A percentile compares a stretch with the other conserved stretches of the same genome.
Evolutionary conservation across 1,139 yeast genomes (phyloP).

Genomic region (Magnusiomyces ingens): DNA sequence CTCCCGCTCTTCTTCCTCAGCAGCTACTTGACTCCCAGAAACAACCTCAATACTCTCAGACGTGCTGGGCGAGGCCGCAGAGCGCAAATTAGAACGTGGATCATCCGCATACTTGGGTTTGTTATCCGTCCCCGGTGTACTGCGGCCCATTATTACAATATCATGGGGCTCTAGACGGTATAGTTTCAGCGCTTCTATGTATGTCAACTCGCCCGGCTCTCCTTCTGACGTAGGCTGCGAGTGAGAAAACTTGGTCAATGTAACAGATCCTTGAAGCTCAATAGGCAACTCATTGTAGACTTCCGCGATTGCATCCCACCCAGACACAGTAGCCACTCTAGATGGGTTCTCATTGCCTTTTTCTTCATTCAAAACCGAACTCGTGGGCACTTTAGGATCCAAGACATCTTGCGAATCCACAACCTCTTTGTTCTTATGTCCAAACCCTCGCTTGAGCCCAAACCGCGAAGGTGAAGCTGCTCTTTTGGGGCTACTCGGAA

Average conservation of each 20-base stretch:
- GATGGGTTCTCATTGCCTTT: neutral
- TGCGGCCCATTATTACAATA: slow-evolving; percentile 13
- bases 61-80: no score
- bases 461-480: neutral
- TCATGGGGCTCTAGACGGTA: slow-evolving; percentile 5
- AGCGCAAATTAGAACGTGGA: no score
- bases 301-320: neutral
- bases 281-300: neutral
- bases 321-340: neutral
- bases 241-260: neutral
- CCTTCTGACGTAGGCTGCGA: neutral
- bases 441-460: neutral
- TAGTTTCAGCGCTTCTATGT: neutral
- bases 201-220: no score
- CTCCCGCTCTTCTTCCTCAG: no score
- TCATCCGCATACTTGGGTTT: neutral
- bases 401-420: neutral
- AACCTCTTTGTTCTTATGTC: neutral
- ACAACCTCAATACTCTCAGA: no score
- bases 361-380: neutral
- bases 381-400: neutral
- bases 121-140: slow-evolving; percentile 5
- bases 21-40: no score
- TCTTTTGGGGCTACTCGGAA: neutral
- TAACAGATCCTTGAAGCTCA: neutral